Conservation (phyloP, 2,329 filamentous ascomycete species). For the Botryotinia globosa region DNA sequence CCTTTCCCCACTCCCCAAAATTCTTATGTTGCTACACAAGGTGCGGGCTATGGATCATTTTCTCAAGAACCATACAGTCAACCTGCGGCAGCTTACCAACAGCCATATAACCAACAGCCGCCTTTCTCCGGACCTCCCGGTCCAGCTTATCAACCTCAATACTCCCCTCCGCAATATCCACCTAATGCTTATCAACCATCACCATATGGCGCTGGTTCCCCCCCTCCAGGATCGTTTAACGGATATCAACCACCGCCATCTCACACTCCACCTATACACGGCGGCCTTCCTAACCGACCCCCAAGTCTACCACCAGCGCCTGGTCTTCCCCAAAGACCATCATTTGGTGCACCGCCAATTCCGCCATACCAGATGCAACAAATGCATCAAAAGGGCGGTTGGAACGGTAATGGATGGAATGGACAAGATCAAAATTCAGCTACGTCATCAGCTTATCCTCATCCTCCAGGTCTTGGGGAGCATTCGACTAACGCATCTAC, state of each 20-base stretch:
- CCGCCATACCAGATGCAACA: constrained; percentile 52
- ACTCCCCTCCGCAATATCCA: constrained; percentile 37
- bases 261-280: constrained; percentile 40
- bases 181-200: constrained; percentile 18
- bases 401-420: constrained; percentile 41
- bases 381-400: constrained; percentile 45
- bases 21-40: constrained; percentile 34
- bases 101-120: constrained; percentile 40
- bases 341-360: constrained; percentile 51
- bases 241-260: constrained; percentile 43
- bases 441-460: constrained; percentile 42
- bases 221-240: constrained; percentile 44
- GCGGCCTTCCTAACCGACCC: constrained; percentile 49
- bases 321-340: constrained; percentile 59
- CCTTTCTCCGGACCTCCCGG: constrained; percentile 39
- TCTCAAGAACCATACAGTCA: constrained; percentile 40
- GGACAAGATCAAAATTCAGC: constrained; percentile 40
- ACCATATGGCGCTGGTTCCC: constrained; percentile 36
- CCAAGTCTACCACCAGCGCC: constrained; percentile 54
- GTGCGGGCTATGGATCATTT: constrained; percentile 38
- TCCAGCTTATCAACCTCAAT: constrained; percentile 37
- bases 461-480: constrained; percentile 38
- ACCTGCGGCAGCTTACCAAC: constrained; percentile 44
- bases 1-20: constrained; percentile 36
- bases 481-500: constrained; percentile 43